phyloP scores from a whole-genome alignment of 495 filamentous ascomycete genomes.

The Penicillium paradoxum region DNA sequence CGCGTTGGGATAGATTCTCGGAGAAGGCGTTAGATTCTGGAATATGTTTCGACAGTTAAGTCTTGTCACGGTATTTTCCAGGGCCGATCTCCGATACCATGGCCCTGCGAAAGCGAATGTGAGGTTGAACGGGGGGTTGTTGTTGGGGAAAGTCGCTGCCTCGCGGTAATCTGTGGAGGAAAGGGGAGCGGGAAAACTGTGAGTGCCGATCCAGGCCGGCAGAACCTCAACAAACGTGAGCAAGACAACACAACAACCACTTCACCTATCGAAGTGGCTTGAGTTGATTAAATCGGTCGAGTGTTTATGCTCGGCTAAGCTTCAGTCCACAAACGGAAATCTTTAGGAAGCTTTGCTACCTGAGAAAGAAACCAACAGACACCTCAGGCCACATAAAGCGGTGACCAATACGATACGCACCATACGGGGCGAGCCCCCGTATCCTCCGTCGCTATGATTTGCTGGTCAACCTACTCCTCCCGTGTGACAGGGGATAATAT shows the following conservation, averaged over 20 bases:
- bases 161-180: slow-evolving; percentile 20
- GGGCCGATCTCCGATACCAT: slow-evolving; percentile 25
- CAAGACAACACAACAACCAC: slow-evolving; percentile 1
- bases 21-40: background rate
- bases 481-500: background rate
- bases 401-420: slow-evolving; percentile 5
- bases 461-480: background rate
- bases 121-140: background rate
- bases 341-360: background rate
- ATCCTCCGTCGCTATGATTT: background rate
- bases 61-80: slow-evolving; percentile 13
- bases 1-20: slow-evolving; percentile 4
- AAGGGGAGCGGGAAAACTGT: slow-evolving; percentile 33
- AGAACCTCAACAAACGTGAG: slow-evolving; percentile 12
- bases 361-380: background rate
- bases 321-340: background rate
- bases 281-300: too few species aligned
- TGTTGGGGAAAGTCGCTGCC: slow-evolving; percentile 21
- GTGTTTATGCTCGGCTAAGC: background rate
- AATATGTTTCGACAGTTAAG: background rate
- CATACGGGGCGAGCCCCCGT: background rate
- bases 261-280: too few species aligned
- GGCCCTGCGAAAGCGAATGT: slow-evolving; percentile 13
- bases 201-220: slow-evolving; percentile 24
- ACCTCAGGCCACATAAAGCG: slow-evolving; percentile 8